These are phyloP conservation scores for Neurospora sp. DNA, from an alignment of 495 filamentous ascomycete genomes.

Conservation along the genomic window DNA sequence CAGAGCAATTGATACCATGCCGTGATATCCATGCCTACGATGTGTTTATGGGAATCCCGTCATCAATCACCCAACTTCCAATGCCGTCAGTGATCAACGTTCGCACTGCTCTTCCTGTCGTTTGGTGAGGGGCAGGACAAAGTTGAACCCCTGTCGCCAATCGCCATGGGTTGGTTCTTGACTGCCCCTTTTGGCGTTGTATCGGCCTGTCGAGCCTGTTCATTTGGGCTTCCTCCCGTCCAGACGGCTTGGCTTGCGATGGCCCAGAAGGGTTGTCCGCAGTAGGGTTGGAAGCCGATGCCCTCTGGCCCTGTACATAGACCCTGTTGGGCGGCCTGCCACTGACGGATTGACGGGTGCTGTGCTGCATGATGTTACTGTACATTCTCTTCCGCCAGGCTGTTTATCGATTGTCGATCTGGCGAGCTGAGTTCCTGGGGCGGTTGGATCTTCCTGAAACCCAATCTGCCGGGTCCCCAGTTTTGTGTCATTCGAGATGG, in stretches of 20 bases:
- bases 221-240: background rate
- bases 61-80: too few relatives aligned
- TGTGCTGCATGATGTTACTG: background rate
- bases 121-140: background rate
- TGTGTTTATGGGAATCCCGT: too few relatives aligned
- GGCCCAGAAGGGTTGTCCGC: background rate
- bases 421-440: too few relatives aligned
- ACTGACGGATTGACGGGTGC: background rate
- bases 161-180: background rate
- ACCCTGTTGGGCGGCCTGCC: background rate
- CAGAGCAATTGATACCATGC: background rate
- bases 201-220: too few relatives aligned
- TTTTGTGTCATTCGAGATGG: background rate
- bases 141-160: background rate
- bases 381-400: background rate
- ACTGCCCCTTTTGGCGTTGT: background rate
- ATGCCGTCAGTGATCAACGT: background rate
- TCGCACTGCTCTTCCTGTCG: background rate
- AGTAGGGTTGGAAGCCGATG: background rate
- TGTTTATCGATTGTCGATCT: background rate
- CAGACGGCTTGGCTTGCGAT: background rate
- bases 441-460: background rate
- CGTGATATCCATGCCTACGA: too few relatives aligned
- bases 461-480: background rate
- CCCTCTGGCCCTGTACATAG: background rate